Base-by-base conservation (phyloP, 2,329 filamentous ascomycete genomes). In the Ophiosphaerella korrae region DNA sequence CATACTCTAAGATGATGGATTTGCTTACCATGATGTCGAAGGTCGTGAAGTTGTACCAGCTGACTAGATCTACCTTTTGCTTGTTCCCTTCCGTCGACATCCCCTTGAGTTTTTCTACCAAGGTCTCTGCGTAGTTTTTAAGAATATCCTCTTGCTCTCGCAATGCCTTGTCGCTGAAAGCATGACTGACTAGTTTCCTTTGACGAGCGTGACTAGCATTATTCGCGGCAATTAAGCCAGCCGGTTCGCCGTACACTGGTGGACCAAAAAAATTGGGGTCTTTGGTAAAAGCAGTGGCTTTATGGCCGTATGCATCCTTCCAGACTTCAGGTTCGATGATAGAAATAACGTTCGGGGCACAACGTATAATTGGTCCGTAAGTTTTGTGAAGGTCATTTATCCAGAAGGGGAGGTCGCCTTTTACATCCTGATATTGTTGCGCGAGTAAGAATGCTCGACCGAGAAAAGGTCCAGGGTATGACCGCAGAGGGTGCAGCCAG, bases 281-380 rank as follows among this genome's bases (percentile, higher is more conserved):
- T 36, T 76, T 77, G 21, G 55, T 48, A 45, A 73, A 67, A 36
- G 58, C 63, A 21, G 42, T 62, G 5, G 47, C 58, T 8, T 42
- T 60, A 52, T 70, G 63, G n/a, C 74, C 74, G 53, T 75, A 77
- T 18, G 76, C 71, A 18, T 77, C 75, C 45, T 71, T 70, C 49
- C 70, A 75, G 5, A 60, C 69, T 2, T 71, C 62, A 7, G 63
- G 61, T 3, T 69, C 63, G 35, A 67, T 74, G 57, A 72, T 72
- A 2, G 73, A 75, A 0, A 77, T 39, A 37, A 76, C 66, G 37
- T 75, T 69, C 0, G 75, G 75, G 1, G 64, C 61, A 23, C 71
- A 51, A 3, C 75, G 68, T 2, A 77, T 73, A 3, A 75, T 67
- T 0, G 68, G 64, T 32, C 75, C 75, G 50, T 74, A 75, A 43